phyloP scores from a whole-genome alignment of 2,329 filamentous ascomycete species.

The Cladosporium phlei region DNA sequence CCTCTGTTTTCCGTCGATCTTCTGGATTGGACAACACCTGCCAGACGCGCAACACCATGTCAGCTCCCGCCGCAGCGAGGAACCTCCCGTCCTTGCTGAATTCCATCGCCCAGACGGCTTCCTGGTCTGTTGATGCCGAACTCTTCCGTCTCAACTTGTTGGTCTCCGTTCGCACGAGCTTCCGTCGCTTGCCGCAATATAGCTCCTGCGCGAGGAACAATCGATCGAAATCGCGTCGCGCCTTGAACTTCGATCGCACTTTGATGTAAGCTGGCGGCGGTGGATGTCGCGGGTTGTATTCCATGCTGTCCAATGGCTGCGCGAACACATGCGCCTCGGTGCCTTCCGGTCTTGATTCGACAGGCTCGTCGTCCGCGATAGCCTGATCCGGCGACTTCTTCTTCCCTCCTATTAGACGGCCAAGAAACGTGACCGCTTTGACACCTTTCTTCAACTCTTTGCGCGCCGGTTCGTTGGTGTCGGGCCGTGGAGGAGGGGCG shows the following conservation, averaged over 20 bases:
- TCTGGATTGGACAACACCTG: constrained; percentile 77
- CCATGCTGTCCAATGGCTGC: constrained; percentile 63
- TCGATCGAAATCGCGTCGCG: constrained; percentile 72
- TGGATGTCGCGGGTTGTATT: constrained; percentile 81
- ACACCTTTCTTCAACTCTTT: constrained; percentile 62
- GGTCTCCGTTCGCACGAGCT: constrained; percentile 19
- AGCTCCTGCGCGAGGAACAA: constrained; percentile 91
- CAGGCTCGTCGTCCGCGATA: constrained; percentile 46
- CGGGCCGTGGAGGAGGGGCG: constrained; percentile 17
- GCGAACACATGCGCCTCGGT: constrained; percentile 80
- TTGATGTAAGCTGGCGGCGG: constrained; percentile 89
- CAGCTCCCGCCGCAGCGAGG: constrained; percentile 86
- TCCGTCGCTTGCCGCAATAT: constrained; percentile 18
- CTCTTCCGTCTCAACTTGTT: constrained; percentile 34
- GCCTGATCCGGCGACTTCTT: constrained; percentile 56
- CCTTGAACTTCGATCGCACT: constrained; percentile 75
- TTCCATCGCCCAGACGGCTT: constrained; percentile 82
- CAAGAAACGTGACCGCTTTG: constrained; percentile 86
- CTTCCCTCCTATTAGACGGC: constrained; percentile 74
- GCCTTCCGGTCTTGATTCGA: constrained; percentile 69
- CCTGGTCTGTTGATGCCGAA: constrained; percentile 35
- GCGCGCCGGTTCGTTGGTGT: constrained; percentile 21
- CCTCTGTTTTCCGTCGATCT: constrained; percentile 59
- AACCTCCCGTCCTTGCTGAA: constrained; percentile 91
- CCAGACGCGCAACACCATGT: constrained; percentile 82